Evolutionary conservation across 2,329 filamentous ascomycete species (phyloP), one percentile per base, ranked within the genome.

Genomic region (Myriosclerotinia duriaeana): DNA sequence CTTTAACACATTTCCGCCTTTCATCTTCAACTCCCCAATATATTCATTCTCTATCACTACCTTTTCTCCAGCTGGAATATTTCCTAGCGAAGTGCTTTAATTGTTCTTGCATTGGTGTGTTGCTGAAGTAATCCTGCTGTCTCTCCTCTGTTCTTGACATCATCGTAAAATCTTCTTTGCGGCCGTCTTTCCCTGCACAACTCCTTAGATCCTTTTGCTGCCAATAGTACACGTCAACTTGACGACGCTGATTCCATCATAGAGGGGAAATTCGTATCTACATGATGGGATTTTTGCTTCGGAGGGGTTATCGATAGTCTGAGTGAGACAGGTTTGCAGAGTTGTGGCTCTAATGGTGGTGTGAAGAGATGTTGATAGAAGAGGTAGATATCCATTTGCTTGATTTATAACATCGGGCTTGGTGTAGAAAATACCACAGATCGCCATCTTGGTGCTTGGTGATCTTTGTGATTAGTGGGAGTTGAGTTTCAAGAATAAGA

Each of bases 161-260:
- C 77, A 8, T 86, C 71, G 74, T 87, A 93, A 93, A 0, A 82
- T 83, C 9, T 82, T 76, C 64, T 82, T 84, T 1, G 90, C 89
- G 63, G 85, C 80, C 14, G 84, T 79, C 65, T 84, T 87, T 71
- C 90, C 86, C 74, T 90, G 87, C 53, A 92, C 89, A 15, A 88
- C 76, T 17, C 90, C 89, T 3, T 80, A 80, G 70, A 91, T 85
- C 20, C 85, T 79, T 26, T 85, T 84, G 42, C 81, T 78, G 44
- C 83, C 87, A 56, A 92, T 81, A 17, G 80, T 84, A 77, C 88
- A 92, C 5, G 80, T 83, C 70, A 92, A 93, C 4, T 80, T 82
- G 9, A 89, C 87, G 0, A 93, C 86, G 8, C 85, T 88, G 20
- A 90, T 87, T 12, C 89, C 89, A 73, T 91, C 88, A 69, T 89